These are phyloP conservation scores for Trichoderma harzianum DNA, from an alignment of 2,329 filamentous ascomycete genomes.

Conservation along the genomic window DNA sequence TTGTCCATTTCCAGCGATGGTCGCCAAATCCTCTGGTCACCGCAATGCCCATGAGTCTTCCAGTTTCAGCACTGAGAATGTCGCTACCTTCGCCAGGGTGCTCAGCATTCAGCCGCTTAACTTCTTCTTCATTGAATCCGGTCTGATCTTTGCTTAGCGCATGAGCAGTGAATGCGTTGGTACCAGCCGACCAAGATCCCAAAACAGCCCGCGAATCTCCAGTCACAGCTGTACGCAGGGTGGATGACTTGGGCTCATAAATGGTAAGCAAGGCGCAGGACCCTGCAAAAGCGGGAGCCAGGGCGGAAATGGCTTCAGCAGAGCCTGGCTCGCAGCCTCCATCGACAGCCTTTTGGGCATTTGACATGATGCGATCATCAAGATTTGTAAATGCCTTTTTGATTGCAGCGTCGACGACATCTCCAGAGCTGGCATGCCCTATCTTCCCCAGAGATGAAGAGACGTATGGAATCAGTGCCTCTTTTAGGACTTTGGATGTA, in stretches of 20 bases:
- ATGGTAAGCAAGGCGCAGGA: constrained; percentile 63
- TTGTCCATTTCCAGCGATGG: constrained; percentile 63
- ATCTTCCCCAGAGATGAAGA: constrained; percentile 35
- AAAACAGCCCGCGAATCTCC: constrained; percentile 67
- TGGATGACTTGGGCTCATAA: constrained; percentile 53
- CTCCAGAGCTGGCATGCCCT: constrained; percentile 34
- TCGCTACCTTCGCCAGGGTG: constrained; percentile 62
- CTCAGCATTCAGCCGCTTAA: constrained; percentile 49
- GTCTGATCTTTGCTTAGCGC: constrained; percentile 64
- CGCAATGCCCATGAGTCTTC: constrained; percentile 58
- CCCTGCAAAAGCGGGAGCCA: constrained; percentile 44
- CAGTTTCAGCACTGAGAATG: constrained; percentile 45
- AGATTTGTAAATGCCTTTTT: constrained; percentile 54
- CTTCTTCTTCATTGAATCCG: constrained; percentile 58
- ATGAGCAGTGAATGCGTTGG: constrained; percentile 46
- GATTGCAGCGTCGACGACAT: constrained; percentile 52
- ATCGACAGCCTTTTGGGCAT: constrained; percentile 33
- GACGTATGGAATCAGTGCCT: constrained; percentile 42
- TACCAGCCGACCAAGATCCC: constrained; percentile 44
- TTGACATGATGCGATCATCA: constrained; percentile 53
- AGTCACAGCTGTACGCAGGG: constrained; percentile 60
- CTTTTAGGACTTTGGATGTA: constrained; percentile 40
- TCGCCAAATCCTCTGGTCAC: constrained; percentile 68
- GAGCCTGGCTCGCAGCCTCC: constrained; percentile 28
- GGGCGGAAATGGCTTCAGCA: constrained; percentile 28